phyloP scores from a whole-genome alignment of 2,329 filamentous ascomycete species.

The Cladosporium sp. region DNA sequence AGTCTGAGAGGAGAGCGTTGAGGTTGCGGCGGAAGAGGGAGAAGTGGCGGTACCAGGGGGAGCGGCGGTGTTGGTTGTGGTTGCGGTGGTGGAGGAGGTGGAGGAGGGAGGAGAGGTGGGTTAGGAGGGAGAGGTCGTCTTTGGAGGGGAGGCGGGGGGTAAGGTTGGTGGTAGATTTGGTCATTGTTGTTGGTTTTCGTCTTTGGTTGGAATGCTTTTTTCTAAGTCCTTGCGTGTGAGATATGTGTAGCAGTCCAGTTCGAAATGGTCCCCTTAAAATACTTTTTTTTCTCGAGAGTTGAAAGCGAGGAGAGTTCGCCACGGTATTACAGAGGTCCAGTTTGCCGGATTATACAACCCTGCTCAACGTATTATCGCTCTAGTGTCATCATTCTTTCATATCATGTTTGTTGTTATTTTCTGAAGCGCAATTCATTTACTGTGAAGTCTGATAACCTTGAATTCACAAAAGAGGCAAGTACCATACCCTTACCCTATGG shows the following conservation, averaged over 20 bases:
- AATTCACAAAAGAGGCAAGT: background rate
- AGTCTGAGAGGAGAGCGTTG: constrained; percentile 50
- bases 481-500: background rate
- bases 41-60: constrained; percentile 79
- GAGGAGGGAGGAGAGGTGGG: constrained; percentile 57
- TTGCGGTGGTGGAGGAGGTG: constrained; percentile 78
- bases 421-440: background rate
- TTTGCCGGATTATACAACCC: background rate
- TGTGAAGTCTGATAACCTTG: background rate
- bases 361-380: background rate
- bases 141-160: background rate
- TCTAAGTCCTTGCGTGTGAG: background rate
- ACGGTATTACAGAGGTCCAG: background rate
- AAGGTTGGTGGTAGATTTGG: background rate
- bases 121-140: constrained; percentile 10
- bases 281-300: background rate
- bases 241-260: background rate
- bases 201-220: background rate
- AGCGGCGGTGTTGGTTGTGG: constrained; percentile 82
- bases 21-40: constrained; percentile 69
- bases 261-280: background rate
- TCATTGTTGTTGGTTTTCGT: background rate
- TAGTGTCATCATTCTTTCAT: background rate
- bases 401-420: background rate
- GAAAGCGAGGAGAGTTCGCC: background rate